A percentile compares a stretch with the other conserved stretches of the same genome.
Conservation (phyloP, 495 filamentous ascomycete species). For the Tuber microsphaerosporum region DNA sequence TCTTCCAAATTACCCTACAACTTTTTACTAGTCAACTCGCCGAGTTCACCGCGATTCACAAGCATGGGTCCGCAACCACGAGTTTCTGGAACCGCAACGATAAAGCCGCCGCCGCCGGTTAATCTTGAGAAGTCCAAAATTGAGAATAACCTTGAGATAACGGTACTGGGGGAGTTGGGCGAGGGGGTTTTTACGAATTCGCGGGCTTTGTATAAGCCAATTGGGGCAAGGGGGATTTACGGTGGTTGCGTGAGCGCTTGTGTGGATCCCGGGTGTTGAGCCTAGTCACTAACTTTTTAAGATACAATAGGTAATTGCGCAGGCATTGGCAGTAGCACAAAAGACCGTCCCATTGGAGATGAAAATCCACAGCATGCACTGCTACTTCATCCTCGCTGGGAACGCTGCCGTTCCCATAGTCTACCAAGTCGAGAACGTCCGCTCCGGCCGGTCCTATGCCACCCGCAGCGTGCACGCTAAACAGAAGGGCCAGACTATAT, state of each 20-base stretch:
- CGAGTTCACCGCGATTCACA: not conserved
- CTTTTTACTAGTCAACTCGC: not conserved
- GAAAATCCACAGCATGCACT: slow-evolving; percentile 90
- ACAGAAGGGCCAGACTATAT: slow-evolving; percentile 82
- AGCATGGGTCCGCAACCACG: not conserved
- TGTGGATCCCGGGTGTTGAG: not conserved
- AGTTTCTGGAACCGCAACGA: slow-evolving; percentile 47
- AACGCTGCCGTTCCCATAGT: slow-evolving; percentile 76
- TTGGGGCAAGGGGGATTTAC: slow-evolving; percentile 84
- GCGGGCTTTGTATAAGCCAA: slow-evolving; percentile 79
- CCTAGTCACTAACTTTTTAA: slow-evolving; percentile 4
- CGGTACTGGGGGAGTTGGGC: slow-evolving; percentile 68
- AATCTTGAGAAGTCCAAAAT: slow-evolving; percentile 69
- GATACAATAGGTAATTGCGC: slow-evolving; percentile 59
- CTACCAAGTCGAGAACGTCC: slow-evolving; percentile 86
- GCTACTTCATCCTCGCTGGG: slow-evolving; percentile 93
- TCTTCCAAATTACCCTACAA: not conserved
- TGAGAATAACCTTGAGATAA: slow-evolving; percentile 83
- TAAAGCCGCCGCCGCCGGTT: slow-evolving; percentile 66
- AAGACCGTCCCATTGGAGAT: slow-evolving; percentile 73
- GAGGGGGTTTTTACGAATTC: slow-evolving; percentile 94
- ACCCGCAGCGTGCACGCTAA: slow-evolving; percentile 93
- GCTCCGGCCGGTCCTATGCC: slow-evolving; percentile 81
- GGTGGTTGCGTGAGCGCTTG: slow-evolving; percentile 58
- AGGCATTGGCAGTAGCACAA: slow-evolving; percentile 82